Evolutionary conservation across 2,329 filamentous ascomycete species (phyloP), one percentile per base, ranked within the genome.

Genomic region (Fonsecaea erecta): DNA sequence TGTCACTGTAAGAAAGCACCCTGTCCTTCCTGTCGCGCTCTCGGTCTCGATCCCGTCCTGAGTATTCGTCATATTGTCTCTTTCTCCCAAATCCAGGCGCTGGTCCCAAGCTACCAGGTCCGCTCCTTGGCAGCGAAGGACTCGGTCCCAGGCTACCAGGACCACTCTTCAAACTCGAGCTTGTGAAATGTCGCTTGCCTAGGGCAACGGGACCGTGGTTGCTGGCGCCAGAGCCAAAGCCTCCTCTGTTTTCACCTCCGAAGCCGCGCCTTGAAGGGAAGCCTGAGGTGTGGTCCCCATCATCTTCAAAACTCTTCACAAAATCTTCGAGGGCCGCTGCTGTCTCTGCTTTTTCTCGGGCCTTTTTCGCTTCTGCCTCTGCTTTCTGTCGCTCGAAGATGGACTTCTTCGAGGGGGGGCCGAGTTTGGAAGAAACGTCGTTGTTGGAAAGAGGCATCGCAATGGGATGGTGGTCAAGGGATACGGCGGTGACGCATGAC

Each of bases 291-390:
- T 66, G 70, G 26, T 52, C 26, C 26, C 72, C 74, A 67, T 82
- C 82, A 68, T 80, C 81, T 63, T 81, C 82, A 68, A 83, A 84
- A 21, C 81, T 92, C 77, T 94, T 94, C 63, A 95, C 87, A 71
- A 97, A 97, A 70, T 94, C 92, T 71, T 92, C 88, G 76, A 93
- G 91, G 0, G 93, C 92, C 26, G 92, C 92, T 24, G 90, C 91
- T 6, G 91, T 96, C 79, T 97, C 93, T 70, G 90, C 92, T 73
- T 90, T 90, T 77, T 96, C 93, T 71, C 92, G 86, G 71, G 86
- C 85, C 65, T 91, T 88, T 80, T 97, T 97, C 26, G 92, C 92
- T 81, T 96, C 92, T 63, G 91, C 91, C 76, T 96, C 92, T 65
- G 91, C 91, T 77, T 91, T 92, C 76, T 96, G 91, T 72, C 89